Percentiles rank a stretch among this genome's conserved stretches.
Conservation (phyloP, 257 asterid genomes). For the Echites panduratus region DNA sequence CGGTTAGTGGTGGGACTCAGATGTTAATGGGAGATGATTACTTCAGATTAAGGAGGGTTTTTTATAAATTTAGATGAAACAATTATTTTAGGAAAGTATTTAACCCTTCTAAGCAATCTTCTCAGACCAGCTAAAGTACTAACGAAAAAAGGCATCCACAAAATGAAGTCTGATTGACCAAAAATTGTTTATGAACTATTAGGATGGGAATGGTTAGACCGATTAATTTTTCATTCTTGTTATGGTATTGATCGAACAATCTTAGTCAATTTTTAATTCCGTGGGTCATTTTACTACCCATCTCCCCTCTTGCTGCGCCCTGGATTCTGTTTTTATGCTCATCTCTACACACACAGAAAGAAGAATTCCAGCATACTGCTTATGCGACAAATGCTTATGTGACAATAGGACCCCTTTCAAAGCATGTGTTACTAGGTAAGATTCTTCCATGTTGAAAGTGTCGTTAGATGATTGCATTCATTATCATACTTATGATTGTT, state of each 20-base stretch:
- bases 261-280: neutral
- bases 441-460: conserved; percentile 15
- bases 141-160: neutral
- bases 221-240: neutral
- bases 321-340: conserved; percentile 5
- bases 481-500: neutral
- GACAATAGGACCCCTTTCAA: conserved; percentile 72
- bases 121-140: too few species aligned
- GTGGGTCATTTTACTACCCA: neutral
- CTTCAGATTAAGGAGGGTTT: too few species aligned
- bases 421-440: conserved; percentile 75
- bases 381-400: conserved; percentile 91
- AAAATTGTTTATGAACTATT: neutral
- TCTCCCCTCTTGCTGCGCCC: neutral
- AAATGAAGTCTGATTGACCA: neutral
- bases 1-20: too few species aligned
- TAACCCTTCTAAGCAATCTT: too few species aligned
- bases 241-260: neutral
- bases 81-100: too few species aligned
- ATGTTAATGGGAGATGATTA: too few species aligned
- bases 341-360: conserved; percentile 56
- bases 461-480: neutral
- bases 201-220: neutral
- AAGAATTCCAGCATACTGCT: conserved; percentile 96
- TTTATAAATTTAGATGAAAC: too few species aligned